These are phyloP conservation scores for Dalechampia spathulata DNA, from an alignment of 441 rosid species.

Conservation along the genomic window DNA sequence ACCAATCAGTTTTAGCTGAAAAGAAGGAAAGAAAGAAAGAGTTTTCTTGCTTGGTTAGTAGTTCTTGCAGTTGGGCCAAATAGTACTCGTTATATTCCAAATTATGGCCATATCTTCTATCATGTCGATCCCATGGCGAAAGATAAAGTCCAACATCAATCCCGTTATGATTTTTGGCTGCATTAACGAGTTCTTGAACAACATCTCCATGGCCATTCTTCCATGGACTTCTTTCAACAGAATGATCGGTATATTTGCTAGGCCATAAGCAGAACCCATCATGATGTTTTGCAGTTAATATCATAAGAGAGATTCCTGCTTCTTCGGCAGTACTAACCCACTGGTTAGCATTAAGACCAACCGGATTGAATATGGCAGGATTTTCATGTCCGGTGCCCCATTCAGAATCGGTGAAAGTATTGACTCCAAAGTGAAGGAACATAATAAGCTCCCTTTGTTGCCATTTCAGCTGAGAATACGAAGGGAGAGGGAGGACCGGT, in stretches of 20 bases:
- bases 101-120: slow-evolving; percentile 49
- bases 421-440: slow-evolving; percentile 76
- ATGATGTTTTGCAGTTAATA: slow-evolving; percentile 71
- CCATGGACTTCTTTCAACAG: slow-evolving; percentile 50
- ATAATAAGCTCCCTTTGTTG: slow-evolving; percentile 65
- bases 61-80: slow-evolving; percentile 61
- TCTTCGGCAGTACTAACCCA: slow-evolving; percentile 48
- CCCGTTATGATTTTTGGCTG: slow-evolving; percentile 31
- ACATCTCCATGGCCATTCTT: slow-evolving; percentile 56
- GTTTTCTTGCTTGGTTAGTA: slow-evolving; percentile 35
- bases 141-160: slow-evolving; percentile 54
- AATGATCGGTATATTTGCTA: slow-evolving; percentile 53
- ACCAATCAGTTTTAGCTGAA: too few species aligned
- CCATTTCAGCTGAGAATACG: slow-evolving; percentile 64
- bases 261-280: slow-evolving; percentile 85
- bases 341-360: slow-evolving; percentile 40
- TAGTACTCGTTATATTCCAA: slow-evolving; percentile 61
- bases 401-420: slow-evolving; percentile 68
- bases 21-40: not conserved
- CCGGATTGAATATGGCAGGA: slow-evolving; percentile 48
- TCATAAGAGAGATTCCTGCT: slow-evolving; percentile 50
- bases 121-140: slow-evolving; percentile 79
- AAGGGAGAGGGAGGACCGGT: slow-evolving; percentile 55
- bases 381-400: slow-evolving; percentile 64
- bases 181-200: slow-evolving; percentile 40